Evolutionary conservation across 306 rosid genomes (phyloP).

Genomic region (Quillaja saponaria): DNA sequence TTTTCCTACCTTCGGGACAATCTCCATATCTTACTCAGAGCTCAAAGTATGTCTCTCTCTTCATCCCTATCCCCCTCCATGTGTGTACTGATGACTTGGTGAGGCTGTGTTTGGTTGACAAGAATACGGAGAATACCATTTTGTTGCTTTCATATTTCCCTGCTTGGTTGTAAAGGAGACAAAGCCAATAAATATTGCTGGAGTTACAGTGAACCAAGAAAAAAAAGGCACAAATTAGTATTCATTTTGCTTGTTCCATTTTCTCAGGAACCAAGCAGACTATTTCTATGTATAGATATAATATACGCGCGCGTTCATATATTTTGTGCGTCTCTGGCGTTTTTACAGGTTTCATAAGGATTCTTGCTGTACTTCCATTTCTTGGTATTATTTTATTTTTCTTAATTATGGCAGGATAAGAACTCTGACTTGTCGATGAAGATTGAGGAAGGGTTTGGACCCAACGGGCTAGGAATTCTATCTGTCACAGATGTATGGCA

Average conservation of each 20-base stretch:
- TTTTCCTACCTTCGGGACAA: conserved; percentile 52
- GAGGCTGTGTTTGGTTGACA: too few relatives aligned
- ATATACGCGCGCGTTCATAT: neutral
- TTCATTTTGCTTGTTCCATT: too few relatives aligned
- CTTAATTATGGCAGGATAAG: conserved; percentile 56
- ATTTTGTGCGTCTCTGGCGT: conserved; percentile 1
- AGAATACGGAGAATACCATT: too few relatives aligned
- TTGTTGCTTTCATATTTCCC: too few relatives aligned
- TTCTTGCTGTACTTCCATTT: too few relatives aligned
- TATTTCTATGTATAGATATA: neutral
- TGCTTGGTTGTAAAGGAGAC: too few relatives aligned
- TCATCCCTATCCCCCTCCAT: conserved; percentile 1
- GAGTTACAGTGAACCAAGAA: too few relatives aligned
- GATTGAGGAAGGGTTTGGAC: conserved; percentile 87
- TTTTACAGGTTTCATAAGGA: too few relatives aligned
- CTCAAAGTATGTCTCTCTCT: conserved; percentile 52
- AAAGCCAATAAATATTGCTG: too few relatives aligned
- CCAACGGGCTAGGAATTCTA: conserved; percentile 71
- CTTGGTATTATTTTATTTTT: too few relatives aligned
- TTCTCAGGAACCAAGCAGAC: neutral
- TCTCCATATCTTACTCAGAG: conserved; percentile 66
- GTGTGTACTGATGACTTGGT: neutral
- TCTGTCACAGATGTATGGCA: conserved; percentile 67
- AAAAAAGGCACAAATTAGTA: too few relatives aligned
- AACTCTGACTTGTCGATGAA: conserved; percentile 63